Percentiles rank a stretch among this genome's conserved stretches.
These are phyloP conservation scores for Tulasnella sp. DNA, from an alignment of 768 basidiomycete species.

Conservation along the genomic window DNA sequence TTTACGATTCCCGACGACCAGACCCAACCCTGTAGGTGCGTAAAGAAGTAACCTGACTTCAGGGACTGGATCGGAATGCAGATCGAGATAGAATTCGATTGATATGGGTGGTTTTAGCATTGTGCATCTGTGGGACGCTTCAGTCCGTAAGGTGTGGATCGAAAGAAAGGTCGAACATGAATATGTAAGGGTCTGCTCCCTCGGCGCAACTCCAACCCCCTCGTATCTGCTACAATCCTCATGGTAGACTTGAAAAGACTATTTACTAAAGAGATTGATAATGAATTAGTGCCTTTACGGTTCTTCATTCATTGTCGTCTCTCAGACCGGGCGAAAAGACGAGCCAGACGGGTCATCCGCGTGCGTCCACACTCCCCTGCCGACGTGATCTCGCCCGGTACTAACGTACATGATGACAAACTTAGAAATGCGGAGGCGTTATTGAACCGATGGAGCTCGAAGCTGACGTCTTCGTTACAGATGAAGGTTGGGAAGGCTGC, in stretches of 20 bases:
- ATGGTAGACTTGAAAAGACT: not conserved
- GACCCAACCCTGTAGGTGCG: too few species aligned
- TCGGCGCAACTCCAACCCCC: too few species aligned
- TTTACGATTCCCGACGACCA: too few species aligned
- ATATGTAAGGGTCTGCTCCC: too few species aligned
- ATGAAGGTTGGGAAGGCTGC: not conserved
- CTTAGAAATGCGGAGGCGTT: not conserved
- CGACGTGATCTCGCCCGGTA: not conserved
- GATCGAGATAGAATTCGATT: too few species aligned
- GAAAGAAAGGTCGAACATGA: too few species aligned
- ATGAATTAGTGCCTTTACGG: not conserved
- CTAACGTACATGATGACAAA: too few species aligned
- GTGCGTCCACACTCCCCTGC: not conserved
- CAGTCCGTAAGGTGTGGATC: too few species aligned
- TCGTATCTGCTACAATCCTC: not conserved
- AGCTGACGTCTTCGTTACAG: not conserved
- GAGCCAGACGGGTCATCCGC: not conserved
- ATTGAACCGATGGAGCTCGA: not conserved
- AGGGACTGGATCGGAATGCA: too few species aligned
- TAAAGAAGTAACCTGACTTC: too few species aligned
- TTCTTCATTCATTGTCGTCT: not conserved
- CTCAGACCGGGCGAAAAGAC: not conserved
- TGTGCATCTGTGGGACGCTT: too few species aligned
- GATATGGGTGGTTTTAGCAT: too few species aligned
- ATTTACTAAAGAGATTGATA: not conserved